A percentile compares a stretch with the other conserved stretches of the same genome.
These are phyloP conservation scores for Cucumis sativus DNA, from an alignment of 306 rosid genomes.

Conservation along the genomic window Cucumber_9930_V3 NC_026655.2:21727501-21728000, in stretches of 20 bases:
- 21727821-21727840: background rate
- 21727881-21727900: background rate
- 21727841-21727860: background rate
- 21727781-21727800: background rate
- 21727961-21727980: background rate
- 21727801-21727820: background rate
- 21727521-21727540: slow-evolving; percentile 89
- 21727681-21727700: background rate
- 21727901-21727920: background rate
- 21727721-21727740: background rate
- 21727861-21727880: background rate
- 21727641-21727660: slow-evolving; percentile 94
- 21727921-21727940: background rate
- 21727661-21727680: slow-evolving; percentile 53
- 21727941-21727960: background rate
- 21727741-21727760: background rate
- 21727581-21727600: slow-evolving; percentile 81
- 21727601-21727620: slow-evolving; percentile 93
- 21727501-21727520: slow-evolving; percentile 92
- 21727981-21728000: background rate
- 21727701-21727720: background rate
- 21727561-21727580: slow-evolving; percentile 91
- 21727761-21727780: background rate
- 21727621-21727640: slow-evolving; percentile 74
- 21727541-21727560: slow-evolving; percentile 83